A percentile compares a stretch with the other conserved stretches of the same genome.
phyloP scores from a whole-genome alignment of 1,284 basidiomycete genomes.

The Rhodotorula sp. region DNA sequence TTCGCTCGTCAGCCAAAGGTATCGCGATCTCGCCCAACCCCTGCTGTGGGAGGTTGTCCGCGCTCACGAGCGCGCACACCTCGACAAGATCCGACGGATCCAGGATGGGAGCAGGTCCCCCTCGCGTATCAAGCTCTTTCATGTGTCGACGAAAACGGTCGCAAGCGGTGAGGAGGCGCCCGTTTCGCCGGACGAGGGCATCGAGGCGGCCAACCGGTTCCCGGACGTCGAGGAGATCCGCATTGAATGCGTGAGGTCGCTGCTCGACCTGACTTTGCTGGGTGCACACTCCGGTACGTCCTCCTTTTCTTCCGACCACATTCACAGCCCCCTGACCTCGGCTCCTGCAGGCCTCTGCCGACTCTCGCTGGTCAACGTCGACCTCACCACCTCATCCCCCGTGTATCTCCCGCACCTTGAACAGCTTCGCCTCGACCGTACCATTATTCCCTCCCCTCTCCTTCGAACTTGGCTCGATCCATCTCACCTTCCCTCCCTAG shows the following conservation, averaged over 20 bases:
- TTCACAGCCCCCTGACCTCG: neutral
- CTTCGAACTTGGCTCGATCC: neutral
- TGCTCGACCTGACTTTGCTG: neutral
- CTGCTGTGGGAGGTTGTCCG: neutral
- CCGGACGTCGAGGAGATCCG: neutral
- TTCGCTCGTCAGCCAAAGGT: neutral
- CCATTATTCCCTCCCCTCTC: neutral
- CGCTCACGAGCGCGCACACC: neutral
- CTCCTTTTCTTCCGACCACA: neutral
- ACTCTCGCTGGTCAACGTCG: neutral
- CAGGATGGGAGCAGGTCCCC: neutral
- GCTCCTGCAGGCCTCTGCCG: neutral
- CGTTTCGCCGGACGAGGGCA: neutral
- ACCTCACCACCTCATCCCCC: neutral
- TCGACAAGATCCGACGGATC: neutral
- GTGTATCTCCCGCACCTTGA: neutral
- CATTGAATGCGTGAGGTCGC: neutral
- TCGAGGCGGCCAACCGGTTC: neutral
- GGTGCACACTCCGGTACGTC: neutral
- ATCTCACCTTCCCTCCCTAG: neutral
- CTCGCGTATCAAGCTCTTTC: neutral
- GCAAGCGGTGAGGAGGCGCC: neutral
- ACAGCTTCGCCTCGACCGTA: neutral
- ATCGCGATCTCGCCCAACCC: neutral
- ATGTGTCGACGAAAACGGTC: neutral